A percentile compares a stretch with the other conserved stretches of the same genome.
These are phyloP conservation scores for Euptelea pleiosperma DNA, from an alignment of 164 flowering plant species.

Conservation along the genomic window DNA sequence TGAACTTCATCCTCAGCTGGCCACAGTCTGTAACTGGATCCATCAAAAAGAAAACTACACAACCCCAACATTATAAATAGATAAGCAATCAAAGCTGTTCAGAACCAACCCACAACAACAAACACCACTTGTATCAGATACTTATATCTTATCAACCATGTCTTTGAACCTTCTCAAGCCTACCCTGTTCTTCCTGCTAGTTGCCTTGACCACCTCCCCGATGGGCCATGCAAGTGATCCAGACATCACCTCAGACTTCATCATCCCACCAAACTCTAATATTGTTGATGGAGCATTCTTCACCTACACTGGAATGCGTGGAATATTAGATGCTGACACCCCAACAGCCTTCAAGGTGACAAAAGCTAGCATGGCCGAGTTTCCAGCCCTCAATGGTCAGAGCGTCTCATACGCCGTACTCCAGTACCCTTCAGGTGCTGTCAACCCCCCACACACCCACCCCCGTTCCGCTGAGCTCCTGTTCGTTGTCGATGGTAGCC, in stretches of 20 bases:
- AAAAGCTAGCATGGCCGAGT: slow-evolving; percentile 29
- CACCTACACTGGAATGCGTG: slow-evolving; percentile 28
- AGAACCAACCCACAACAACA: neutral
- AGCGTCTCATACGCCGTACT: slow-evolving; percentile 30
- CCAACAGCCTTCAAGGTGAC: slow-evolving; percentile 22
- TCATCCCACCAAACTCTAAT: slow-evolving; percentile 12
- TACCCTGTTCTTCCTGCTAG: slow-evolving; percentile 7
- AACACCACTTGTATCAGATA: too few species aligned
- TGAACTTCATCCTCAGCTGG: neutral
- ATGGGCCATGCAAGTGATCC: slow-evolving; percentile 23
- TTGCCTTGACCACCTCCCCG: slow-evolving; percentile 10
- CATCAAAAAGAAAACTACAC: neutral
- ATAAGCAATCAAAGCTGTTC: neutral
- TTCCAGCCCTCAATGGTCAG: slow-evolving; percentile 33
- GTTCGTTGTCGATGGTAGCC: slow-evolving; percentile 17
- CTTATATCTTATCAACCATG: neutral
- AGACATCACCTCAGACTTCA: slow-evolving; percentile 22
- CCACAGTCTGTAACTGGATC: neutral
- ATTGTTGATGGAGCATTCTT: slow-evolving; percentile 21
- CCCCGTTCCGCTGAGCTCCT: slow-evolving; percentile 38
- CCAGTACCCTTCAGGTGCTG: slow-evolving; percentile 20
- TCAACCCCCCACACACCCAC: slow-evolving; percentile 36
- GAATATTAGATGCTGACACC: neutral
- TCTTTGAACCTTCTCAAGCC: neutral
- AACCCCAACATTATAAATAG: neutral